Percentiles rank a stretch among this genome's conserved stretches.
phyloP scores from a whole-genome alignment of 768 basidiomycete species.

The Lyophyllum atratum region DNA sequence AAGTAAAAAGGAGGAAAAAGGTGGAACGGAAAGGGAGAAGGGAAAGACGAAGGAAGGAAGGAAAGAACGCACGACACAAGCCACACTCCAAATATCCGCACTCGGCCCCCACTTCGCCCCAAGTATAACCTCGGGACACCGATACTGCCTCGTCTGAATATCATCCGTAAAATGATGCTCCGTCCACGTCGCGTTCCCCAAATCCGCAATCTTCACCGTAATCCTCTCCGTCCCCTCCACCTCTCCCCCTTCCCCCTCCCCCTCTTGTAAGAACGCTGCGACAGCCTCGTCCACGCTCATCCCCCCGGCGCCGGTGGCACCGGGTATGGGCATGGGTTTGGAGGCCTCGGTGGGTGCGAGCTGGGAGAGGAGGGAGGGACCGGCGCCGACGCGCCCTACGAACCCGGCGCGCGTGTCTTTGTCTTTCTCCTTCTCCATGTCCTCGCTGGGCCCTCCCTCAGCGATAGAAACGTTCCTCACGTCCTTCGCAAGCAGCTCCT shows the following conservation, averaged over 20 bases:
- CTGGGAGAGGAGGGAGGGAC: constrained; percentile 76
- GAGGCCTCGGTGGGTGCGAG: constrained; percentile 49
- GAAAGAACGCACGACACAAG: constrained; percentile 75
- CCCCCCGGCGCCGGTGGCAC: constrained; percentile 8
- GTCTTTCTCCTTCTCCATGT: constrained; percentile 5
- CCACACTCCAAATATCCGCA: constrained; percentile 96
- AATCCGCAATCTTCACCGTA: constrained; percentile 98
- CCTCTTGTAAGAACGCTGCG: constrained; percentile 15
- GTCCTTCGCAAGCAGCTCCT: constrained; percentile 38
- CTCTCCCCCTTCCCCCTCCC: constrained; percentile 27
- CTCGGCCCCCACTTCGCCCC: constrained; percentile 96
- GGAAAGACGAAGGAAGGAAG: not conserved
- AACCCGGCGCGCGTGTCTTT: constrained; percentile 32
- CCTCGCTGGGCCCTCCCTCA: constrained; percentile 2
- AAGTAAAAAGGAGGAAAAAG: not conserved
- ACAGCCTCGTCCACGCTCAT: constrained; percentile 19
- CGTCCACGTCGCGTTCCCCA: constrained; percentile 92
- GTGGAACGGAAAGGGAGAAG: not conserved
- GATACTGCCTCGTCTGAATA: constrained; percentile 96
- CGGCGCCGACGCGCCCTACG: constrained; percentile 32
- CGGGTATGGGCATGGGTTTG: constrained; percentile 26
- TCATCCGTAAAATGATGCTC: constrained; percentile 99
- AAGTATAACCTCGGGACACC: constrained; percentile 96
- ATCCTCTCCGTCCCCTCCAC: constrained; percentile 59
- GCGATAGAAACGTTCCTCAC: constrained; percentile 41